These are phyloP conservation scores for Hyphopichia fennica DNA, from an alignment of 1,139 yeast genomes.

Conservation along the genomic window DNA sequence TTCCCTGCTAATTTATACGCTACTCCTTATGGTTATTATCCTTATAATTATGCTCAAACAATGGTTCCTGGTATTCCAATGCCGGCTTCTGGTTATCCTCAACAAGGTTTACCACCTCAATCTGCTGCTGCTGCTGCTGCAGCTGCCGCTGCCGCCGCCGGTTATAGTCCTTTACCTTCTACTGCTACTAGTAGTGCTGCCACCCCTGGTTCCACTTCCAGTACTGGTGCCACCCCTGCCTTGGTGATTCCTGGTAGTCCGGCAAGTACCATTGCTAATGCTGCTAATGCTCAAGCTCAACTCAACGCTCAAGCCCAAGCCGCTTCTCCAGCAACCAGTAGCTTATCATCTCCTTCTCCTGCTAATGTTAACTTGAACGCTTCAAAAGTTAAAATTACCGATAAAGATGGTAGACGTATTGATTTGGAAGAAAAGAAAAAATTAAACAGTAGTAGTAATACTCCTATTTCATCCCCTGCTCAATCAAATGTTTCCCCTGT, in stretches of 20 bases:
- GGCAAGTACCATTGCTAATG: not conserved
- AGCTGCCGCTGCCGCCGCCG: conserved; percentile 11
- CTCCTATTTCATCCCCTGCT: conserved; percentile 17
- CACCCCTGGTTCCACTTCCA: conserved; percentile 11
- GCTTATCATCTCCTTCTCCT: conserved; percentile 1
- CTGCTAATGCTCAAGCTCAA: not conserved
- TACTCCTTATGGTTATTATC: conserved; percentile 20
- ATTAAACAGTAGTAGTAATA: conserved; percentile 13
- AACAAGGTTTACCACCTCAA: conserved; percentile 12
- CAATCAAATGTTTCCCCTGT: conserved; percentile 14
- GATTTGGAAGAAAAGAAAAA: conserved; percentile 47
- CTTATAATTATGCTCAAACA: conserved; percentile 13
- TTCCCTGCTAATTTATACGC: conserved; percentile 18
- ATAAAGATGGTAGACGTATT: conserved; percentile 47
- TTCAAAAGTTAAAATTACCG: conserved; percentile 36
- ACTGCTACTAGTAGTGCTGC: conserved; percentile 6
- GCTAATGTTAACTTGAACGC: not conserved
- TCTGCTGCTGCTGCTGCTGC: conserved; percentile 9
- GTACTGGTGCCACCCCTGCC: not conserved
- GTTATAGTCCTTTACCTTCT: conserved; percentile 7
- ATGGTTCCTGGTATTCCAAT: conserved; percentile 13
- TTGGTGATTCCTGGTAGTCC: conserved; percentile 2
- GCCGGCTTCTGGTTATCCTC: conserved; percentile 11
- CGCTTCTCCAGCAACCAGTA: conserved; percentile 2
- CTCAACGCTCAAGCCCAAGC: not conserved